Evolutionary conservation across 768 basidiomycete genomes (phyloP).

Genomic region (Termitomyces sp.): DNA sequence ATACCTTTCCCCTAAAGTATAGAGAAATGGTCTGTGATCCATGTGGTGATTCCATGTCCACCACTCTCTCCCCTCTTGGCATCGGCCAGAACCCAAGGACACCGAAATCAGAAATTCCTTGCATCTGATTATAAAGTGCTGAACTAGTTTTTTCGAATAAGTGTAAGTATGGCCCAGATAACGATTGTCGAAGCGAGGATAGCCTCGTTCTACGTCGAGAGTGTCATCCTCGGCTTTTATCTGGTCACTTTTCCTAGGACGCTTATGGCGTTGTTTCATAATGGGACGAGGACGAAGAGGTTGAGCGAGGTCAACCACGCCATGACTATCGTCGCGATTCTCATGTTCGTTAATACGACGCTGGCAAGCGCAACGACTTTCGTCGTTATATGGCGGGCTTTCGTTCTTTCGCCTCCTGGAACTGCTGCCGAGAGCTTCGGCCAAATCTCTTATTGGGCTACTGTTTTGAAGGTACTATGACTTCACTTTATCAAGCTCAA

Average conservation of each 20-base stretch:
- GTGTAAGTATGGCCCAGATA: slow-evolving; percentile 2
- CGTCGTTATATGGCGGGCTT: slow-evolving; percentile 13
- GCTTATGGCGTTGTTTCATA: slow-evolving; percentile 2
- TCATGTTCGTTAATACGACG: slow-evolving; percentile 13
- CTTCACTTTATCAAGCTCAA: too few relatives aligned
- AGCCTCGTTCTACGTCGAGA: slow-evolving; percentile 10
- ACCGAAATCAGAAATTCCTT: too few relatives aligned
- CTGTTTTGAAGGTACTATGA: slow-evolving; percentile 14
- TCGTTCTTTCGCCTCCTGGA: slow-evolving; percentile 14
- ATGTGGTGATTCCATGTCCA: too few relatives aligned
- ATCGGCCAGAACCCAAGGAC: too few relatives aligned
- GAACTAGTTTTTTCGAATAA: too few relatives aligned
- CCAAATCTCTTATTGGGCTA: slow-evolving; percentile 16
- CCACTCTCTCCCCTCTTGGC: too few relatives aligned
- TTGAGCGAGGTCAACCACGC: slow-evolving; percentile 9
- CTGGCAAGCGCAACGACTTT: slow-evolving; percentile 7
- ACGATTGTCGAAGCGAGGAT: slow-evolving; percentile 5
- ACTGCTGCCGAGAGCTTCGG: slow-evolving; percentile 8
- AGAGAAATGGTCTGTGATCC: too few relatives aligned
- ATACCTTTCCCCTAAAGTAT: too few relatives aligned
- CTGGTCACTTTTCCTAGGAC: slow-evolving; percentile 14
- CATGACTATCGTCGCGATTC: slow-evolving; percentile 7
- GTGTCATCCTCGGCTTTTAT: slow-evolving; percentile 15
- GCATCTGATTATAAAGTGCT: too few relatives aligned
- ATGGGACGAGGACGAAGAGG: slow-evolving; percentile 4